A percentile compares a stretch with the other conserved stretches of the same genome.
phyloP scores from a whole-genome alignment of 2,329 filamentous ascomycete genomes.

The Mariannaea sp. region DNA sequence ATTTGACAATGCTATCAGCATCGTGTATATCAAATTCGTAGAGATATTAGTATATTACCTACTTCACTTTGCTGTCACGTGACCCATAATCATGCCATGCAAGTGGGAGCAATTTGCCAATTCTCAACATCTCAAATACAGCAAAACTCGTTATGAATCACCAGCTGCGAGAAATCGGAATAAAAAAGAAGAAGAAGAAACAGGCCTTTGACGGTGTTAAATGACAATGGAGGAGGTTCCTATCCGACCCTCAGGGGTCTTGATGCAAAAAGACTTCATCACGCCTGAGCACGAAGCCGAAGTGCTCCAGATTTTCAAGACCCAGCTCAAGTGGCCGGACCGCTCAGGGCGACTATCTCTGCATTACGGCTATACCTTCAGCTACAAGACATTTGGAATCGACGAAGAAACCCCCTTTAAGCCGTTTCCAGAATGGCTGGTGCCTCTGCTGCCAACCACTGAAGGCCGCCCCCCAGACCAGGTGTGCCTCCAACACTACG shows the following conservation, averaged over 20 bases:
- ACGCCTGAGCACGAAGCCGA: conserved; percentile 49
- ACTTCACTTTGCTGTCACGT: neutral
- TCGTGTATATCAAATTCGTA: no score
- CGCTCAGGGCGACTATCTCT: conserved; percentile 53
- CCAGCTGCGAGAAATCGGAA: neutral
- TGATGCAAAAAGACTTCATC: conserved; percentile 55
- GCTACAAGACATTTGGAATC: conserved; percentile 62
- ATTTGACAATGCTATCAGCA: no score
- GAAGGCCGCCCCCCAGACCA: conserved; percentile 57
- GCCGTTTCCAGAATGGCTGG: conserved; percentile 57
- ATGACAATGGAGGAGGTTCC: conserved; percentile 36
- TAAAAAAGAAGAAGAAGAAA: neutral
- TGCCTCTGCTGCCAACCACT: conserved; percentile 51
- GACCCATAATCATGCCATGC: conserved; percentile 4
- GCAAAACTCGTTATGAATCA: neutral
- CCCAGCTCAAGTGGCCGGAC: conserved; percentile 52
- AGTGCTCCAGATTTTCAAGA: conserved; percentile 49
- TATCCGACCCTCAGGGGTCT: conserved; percentile 44
- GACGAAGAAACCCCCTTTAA: conserved; percentile 55
- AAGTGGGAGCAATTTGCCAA: no score
- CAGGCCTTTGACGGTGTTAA: no score
- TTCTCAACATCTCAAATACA: neutral
- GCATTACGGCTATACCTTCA: conserved; percentile 62
- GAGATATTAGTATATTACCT: no score
- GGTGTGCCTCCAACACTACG: conserved; percentile 65